phyloP scores from a whole-genome alignment of 768 basidiomycete species.

The Calocybe gangraenosa region DNA sequence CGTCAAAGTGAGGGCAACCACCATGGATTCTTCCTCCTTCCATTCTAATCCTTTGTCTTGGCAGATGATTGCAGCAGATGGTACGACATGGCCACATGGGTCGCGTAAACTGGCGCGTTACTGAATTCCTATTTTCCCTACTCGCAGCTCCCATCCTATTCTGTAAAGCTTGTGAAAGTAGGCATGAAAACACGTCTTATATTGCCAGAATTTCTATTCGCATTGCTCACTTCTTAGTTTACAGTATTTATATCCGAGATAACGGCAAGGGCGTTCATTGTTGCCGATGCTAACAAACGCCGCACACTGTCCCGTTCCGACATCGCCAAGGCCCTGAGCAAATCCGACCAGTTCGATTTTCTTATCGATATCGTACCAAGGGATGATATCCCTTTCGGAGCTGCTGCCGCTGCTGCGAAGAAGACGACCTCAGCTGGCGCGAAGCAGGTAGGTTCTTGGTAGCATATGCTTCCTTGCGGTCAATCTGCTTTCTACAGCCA shows the following conservation, averaged over 20 bases:
- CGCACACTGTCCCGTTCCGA: conserved; percentile 93
- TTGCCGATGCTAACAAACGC: conserved; percentile 93
- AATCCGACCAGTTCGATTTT: conserved; percentile 97
- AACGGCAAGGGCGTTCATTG: conserved; percentile 91
- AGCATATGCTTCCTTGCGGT: neutral
- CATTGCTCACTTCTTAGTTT: neutral
- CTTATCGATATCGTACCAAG: conserved; percentile 93
- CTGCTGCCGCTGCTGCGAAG: conserved; percentile 17
- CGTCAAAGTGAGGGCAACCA: conserved; percentile 67
- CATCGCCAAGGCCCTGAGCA: conserved; percentile 87
- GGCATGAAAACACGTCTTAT: conserved; percentile 26
- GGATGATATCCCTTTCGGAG: conserved; percentile 54
- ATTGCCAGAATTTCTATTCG: neutral
- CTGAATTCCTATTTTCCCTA: conserved; percentile 6
- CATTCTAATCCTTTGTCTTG: conserved; percentile 4
- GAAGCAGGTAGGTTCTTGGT: conserved; percentile 14
- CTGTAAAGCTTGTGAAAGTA: conserved; percentile 98
- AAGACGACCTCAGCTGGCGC: conserved; percentile 12
- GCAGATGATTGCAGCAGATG: conserved; percentile 98
- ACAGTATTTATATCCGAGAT: conserved; percentile 97
- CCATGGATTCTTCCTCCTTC: conserved; percentile 8
- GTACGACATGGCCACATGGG: conserved; percentile 33
- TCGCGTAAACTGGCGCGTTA: conserved; percentile 17
- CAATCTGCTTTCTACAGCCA: neutral
- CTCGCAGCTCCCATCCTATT: conserved; percentile 83